Evolutionary conservation across 164 flowering plant species (phyloP).

Genomic region (Vitis amurensis): DNA sequence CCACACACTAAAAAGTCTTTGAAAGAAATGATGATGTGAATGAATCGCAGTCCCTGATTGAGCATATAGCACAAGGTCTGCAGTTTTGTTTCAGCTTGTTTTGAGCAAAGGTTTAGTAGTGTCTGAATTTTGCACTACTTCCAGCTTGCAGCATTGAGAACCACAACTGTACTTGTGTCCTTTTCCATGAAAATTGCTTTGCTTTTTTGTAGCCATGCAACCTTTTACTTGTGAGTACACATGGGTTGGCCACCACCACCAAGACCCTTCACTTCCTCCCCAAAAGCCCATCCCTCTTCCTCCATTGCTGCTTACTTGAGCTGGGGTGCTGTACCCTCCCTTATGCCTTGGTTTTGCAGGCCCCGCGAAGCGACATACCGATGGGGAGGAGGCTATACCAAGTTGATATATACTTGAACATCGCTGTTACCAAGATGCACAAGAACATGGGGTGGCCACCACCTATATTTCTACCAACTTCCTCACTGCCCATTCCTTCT

Average conservation of each 20-base stretch:
- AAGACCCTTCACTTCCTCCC: too few species aligned
- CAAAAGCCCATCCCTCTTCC: too few species aligned
- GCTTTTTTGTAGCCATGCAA: slow-evolving; percentile 14
- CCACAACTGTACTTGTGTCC: slow-evolving; percentile 37
- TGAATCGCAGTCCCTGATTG: background rate
- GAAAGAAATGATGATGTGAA: background rate
- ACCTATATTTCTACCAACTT: background rate
- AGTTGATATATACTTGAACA: slow-evolving; percentile 4
- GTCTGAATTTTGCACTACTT: slow-evolving; percentile 18
- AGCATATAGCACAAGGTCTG: background rate
- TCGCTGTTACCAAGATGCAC: slow-evolving; percentile 9
- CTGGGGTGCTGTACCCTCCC: too few species aligned
- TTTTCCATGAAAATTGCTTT: slow-evolving; percentile 15
- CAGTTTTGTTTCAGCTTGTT: slow-evolving; percentile 1
- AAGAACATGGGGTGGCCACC: slow-evolving; percentile 15
- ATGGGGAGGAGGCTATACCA: too few species aligned
- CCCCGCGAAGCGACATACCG: too few species aligned
- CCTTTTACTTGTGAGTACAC: slow-evolving; percentile 13
- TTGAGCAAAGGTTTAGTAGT: slow-evolving; percentile 4
- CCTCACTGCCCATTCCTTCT: slow-evolving; percentile 13
- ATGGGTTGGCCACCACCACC: slow-evolving; percentile 12
- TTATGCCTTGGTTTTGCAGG: too few species aligned
- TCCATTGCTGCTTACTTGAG: too few species aligned
- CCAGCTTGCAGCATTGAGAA: slow-evolving; percentile 22
- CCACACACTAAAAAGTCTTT: slow-evolving; percentile 19